Base-by-base conservation (phyloP, 148 eudicot species). In the Arctostaphylos glauca region DNA sequence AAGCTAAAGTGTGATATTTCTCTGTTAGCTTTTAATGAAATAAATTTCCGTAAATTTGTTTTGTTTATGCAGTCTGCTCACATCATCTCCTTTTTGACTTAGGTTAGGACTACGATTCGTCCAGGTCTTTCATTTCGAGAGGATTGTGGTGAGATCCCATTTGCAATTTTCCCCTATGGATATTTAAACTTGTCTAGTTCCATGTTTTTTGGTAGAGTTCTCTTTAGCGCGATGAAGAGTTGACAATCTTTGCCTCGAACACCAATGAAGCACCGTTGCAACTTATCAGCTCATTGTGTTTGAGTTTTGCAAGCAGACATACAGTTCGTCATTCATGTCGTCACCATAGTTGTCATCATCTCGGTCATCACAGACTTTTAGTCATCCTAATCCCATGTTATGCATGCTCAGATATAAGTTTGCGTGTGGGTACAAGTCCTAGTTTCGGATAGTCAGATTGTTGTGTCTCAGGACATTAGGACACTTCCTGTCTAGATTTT, bases 41-140 rank as follows among this genome's bases (percentile, higher is more conserved):
- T 46, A 4, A 68, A 4, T 31, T 73, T 54, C 56, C n/a, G 66
- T 84, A 3, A 5, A 7, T 7, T 14, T 62, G n/a, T 77, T 56
- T 31, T 72, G 21, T 49, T 25, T 52, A 5, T 43, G 48, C 21
- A 38, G 78, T 46, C 77, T 79, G 59, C 82, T 80, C 58, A 82
- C 68, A 62, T 82, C 58, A 52, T 82, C 52, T 49, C 79, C 49
- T 84, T 77, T 76, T 66, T 9, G 38, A 77, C 19, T 53, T 89
- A 96, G 98, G 86, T 96, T 81, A 96, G 90, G 82, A 92, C 97
- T 74, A 85, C 92, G 12, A 88, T 82, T 88, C 92, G 93, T 84
- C 91, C 99, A 23, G 84, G 79, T 75, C 62, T 74, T 50, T 96
- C 99, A 9, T 89, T 96, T 67, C 76, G 54, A n/a, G 92, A 91